These are phyloP conservation scores for Neurospora sp. DNA, from an alignment of 495 filamentous ascomycete genomes.

Conservation along the genomic window DNA sequence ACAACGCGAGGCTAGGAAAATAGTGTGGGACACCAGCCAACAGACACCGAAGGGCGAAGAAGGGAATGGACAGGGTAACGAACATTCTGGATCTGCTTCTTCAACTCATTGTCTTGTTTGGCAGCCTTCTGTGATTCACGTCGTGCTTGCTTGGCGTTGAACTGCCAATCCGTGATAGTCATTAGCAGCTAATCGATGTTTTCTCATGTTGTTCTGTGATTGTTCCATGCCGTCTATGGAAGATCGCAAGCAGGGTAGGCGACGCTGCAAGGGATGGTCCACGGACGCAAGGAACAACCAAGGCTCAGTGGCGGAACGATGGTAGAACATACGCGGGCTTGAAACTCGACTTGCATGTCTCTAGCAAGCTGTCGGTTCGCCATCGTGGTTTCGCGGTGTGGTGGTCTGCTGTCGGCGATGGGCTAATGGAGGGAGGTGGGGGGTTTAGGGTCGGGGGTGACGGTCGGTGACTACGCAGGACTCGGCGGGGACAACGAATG, in stretches of 20 bases:
- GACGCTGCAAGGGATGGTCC: not conserved
- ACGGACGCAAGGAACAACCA: not conserved
- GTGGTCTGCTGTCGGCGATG: not conserved
- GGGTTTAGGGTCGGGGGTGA: constrained; percentile 8
- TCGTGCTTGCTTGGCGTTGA: constrained; percentile 76
- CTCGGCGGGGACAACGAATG: not conserved
- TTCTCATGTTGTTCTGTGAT: not conserved
- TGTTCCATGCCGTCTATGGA: not conserved
- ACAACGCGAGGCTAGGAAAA: not conserved
- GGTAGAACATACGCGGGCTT: constrained; percentile 31
- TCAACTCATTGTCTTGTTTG: constrained; percentile 72
- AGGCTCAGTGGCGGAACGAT: not conserved
- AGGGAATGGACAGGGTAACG: constrained; percentile 3
- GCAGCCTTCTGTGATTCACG: constrained; percentile 70
- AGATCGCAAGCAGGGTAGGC: not conserved
- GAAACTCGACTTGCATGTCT: constrained; percentile 44
- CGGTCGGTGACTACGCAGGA: not conserved
- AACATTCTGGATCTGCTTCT: constrained; percentile 75
- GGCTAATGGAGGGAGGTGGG: not conserved
- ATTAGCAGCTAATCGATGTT: not conserved
- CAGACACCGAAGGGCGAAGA: not conserved
- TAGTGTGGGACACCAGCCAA: not conserved
- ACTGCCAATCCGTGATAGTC: constrained; percentile 33
- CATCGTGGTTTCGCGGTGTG: constrained; percentile 22
- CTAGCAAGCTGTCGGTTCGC: constrained; percentile 40